A percentile compares a stretch with the other conserved stretches of the same genome.
Evolutionary conservation across 768 basidiomycete species (phyloP).

Genomic region (Austroboletus eburneus): DNA sequence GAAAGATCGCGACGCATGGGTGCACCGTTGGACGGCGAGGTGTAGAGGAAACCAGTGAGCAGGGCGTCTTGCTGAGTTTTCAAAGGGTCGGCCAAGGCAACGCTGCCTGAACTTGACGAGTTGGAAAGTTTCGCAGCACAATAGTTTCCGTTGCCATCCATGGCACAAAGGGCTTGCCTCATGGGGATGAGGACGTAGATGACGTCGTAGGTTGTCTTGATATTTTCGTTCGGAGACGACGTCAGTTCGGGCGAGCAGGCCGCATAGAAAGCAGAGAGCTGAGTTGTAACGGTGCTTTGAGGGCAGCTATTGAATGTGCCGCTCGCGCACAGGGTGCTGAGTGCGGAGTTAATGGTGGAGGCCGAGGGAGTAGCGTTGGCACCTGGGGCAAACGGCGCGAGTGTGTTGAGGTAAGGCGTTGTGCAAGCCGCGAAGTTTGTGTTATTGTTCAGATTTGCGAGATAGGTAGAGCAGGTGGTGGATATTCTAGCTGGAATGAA

Average conservation of each 20-base stretch:
- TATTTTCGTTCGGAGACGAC: conserved; percentile 39
- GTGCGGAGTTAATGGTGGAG: conserved; percentile 44
- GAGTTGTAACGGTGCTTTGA: conserved; percentile 50
- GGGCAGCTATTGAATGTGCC: conserved; percentile 49
- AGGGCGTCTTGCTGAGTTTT: conserved; percentile 10
- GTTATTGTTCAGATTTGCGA: conserved; percentile 62
- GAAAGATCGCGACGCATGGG: conserved; percentile 23
- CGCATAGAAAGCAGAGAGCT: conserved; percentile 65
- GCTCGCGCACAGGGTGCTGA: conserved; percentile 53
- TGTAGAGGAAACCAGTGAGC: conserved; percentile 23
- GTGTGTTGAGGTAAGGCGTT: conserved; percentile 56
- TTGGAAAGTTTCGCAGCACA: conserved; percentile 54
- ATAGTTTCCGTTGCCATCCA: conserved; percentile 65
- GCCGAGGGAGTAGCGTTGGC: conserved; percentile 38
- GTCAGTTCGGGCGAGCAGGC: conserved; percentile 73
- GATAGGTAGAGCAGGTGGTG: conserved; percentile 50
- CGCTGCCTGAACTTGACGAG: conserved; percentile 20
- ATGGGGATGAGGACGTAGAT: conserved; percentile 72
- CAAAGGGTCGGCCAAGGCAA: conserved; percentile 7
- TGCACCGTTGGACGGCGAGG: conserved; percentile 17
- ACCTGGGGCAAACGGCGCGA: conserved; percentile 47
- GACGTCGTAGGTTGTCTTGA: conserved; percentile 71
- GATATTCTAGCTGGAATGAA: conserved; percentile 70
- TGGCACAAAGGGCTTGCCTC: conserved; percentile 64
- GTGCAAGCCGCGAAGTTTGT: conserved; percentile 53